Evolutionary conservation across 305 asterid genomes (phyloP), one percentile per base, ranked within the genome.

Genomic region (Solanum hybrid): DNA sequence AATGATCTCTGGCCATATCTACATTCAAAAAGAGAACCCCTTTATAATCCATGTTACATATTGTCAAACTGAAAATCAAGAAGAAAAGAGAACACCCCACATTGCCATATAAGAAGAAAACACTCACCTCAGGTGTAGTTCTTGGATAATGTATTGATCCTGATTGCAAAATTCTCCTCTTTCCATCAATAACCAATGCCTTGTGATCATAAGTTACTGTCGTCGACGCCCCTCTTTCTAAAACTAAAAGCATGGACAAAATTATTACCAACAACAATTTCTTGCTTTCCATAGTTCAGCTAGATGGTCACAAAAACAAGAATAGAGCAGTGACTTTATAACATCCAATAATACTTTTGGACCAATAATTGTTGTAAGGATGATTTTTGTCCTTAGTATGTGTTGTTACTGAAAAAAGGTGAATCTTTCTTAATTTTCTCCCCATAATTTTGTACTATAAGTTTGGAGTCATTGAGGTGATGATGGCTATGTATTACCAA

Each of bases 61-160:
- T 42, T 17, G 40, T 42, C 69, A 81, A 42, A 27, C 8, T 5
- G 73, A 45, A 82, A 82, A 27, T 29, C 87, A 82, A 82, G 73
- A 29, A 82, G 22, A 51, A 45, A 45, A 29, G 26, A 29, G 56
- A 82, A 9, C 3, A 35, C 75, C 32, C 37, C 77, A 71, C 78
- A 72, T 78, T 78, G 26, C 84, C 84, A 84, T 51, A 32, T 51
- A 51, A 32, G 51, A 84, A 81, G 45, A 76, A 6, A 60, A 89
- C 22, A 89, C 96, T 94, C 92, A 96, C 98, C 75, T 94, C 98
- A 75, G 98, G 98, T 38, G 94, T 96, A 60, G 95, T 91, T 85
- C 98, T 92, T 0, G 98, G 98, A 93, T 96, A 96, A 92, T 96
- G 98, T 77, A 96, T 92, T 56, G 98, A 95, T 8, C 98, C 98